Base-by-base conservation (phyloP, 495 filamentous ascomycete species). In the Opeltia flavorubescens region DNA sequence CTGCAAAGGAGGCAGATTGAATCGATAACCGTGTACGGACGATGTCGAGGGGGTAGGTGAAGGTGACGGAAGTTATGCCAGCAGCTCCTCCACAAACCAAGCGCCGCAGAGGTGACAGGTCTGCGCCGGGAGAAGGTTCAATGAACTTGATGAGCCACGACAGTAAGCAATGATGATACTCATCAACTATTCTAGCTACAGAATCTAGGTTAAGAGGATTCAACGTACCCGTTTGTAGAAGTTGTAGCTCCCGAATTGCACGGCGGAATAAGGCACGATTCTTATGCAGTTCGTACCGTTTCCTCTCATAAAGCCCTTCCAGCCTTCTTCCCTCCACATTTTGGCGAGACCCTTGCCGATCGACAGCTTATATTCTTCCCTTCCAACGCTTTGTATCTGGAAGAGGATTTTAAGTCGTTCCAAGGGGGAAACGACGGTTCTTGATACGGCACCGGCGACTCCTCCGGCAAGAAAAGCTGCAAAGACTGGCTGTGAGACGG, bases 201-300 rank as follows among this genome's bases (percentile, higher is more conserved):
- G n/a, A n/a, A n/a, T n/a, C n/a, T n/a, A n/a, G n/a, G n/a, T n/a
- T n/a, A 41, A 11, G 25, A 35, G 29, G 11, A 36, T 12, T 51
- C n/a, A 42, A 68, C 79, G 61, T 66, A 94, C 89, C 69, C 78
- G 76, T 67, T 94, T 95, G 63, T 96, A 98, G 52, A 96, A 81
- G 59, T 89, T 95, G 62, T 96, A 98, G 58, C 86, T 89, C 33
- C 89, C 86, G 66, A 98, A 98, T 61, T 98, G 91, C 20, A 98
- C 91, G 1, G 91, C 91, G 33, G 88, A 95, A 63, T 98, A 98
- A 11, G 91, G 91, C 33, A 98, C 85, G 45, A 98, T 98, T 42
- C 91, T 84, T 56, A 96, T 87, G 66, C 91, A 98, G 64, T 98
- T 98, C 36, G 88, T 94, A 45, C 91, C 91, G 60, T 98, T 98